Evolutionary conservation across 352 stramenopile species (phyloP), one percentile per base, ranked within the genome.

Genomic region (Phytophthora hibernalis): DNA sequence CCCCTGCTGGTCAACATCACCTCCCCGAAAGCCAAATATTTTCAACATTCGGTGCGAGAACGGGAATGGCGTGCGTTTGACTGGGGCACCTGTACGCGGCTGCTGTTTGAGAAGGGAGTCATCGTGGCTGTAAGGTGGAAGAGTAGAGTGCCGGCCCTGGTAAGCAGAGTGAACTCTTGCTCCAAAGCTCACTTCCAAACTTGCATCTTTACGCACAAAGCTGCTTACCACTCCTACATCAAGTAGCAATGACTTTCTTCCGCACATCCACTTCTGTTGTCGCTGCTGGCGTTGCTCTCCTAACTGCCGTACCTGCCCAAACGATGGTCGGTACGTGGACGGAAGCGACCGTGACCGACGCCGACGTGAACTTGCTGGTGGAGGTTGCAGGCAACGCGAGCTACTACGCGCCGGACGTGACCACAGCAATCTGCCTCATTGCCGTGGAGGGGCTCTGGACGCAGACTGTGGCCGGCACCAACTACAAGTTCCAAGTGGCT

Each of bases 401-500:
- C 16, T 70, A 83, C 69, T 83, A 81, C 65, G 54, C 61, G 16
- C 56, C 61, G 5, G 49, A 59, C 21, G 70, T 83, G 56, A 76
- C 20, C 7, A 61, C 56, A 8, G 66, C 72, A 1, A 71, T 87
- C 49, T 87, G 76, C 54, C 54, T 80, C 28, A 73, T 79, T 22
- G 65, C 66, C n/a, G 65, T 81, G 20, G 53, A 79, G 37, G 70
- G 60, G 28, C 61, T 79, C 10, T 52, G 65, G 58, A 69, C 60
- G 43, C 74, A 87, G 59, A 73, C 61, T 35, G 79, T 87, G 16
- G 67, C 79, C 12, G 79, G 79, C 47, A 85, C 77, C 42, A 85
- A 84, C 63, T 87, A 83, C 61, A 76, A 74, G 49, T 87, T 74
- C 69, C 45, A 82, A 35, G 62, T 84, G 20, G 61, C 74, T 10